phyloP scores from a whole-genome alignment of 306 rosid species.

The Cucumis sativus region Cucumber_9930_V3 NC_026658.2:20525501-20526000 shows the following conservation, averaged over 20 bases:
- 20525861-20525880: too few relatives aligned
- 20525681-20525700: slow-evolving; percentile 16
- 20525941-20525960: too few relatives aligned
- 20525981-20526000: too few relatives aligned
- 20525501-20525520: slow-evolving; percentile 65
- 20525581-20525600: slow-evolving; percentile 57
- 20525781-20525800: background rate
- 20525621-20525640: background rate
- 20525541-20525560: slow-evolving; percentile 51
- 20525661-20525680: slow-evolving; percentile 11
- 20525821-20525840: too few relatives aligned
- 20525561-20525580: slow-evolving; percentile 51
- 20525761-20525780: background rate
- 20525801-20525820: background rate
- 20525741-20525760: slow-evolving; percentile 29
- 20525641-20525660: background rate
- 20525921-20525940: too few relatives aligned
- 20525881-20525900: too few relatives aligned
- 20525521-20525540: slow-evolving; percentile 83
- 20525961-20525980: too few relatives aligned
- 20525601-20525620: background rate
- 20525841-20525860: too few relatives aligned
- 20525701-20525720: slow-evolving; percentile 18
- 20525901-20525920: too few relatives aligned
- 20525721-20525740: slow-evolving; percentile 61